phyloP scores from a whole-genome alignment of 192 early-diverging fungal species.

The Backusella liffmaniae region DNA sequence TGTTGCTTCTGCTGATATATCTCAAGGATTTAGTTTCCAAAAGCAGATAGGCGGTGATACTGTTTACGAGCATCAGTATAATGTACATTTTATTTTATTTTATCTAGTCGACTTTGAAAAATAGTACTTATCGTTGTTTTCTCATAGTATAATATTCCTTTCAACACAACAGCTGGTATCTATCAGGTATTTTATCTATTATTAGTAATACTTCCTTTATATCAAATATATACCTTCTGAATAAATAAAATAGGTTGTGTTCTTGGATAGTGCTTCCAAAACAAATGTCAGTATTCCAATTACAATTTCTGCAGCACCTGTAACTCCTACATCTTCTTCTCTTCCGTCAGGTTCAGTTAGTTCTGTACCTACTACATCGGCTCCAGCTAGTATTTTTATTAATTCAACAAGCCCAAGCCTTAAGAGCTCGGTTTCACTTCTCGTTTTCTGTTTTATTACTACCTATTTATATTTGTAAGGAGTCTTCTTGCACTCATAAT shows the following conservation, averaged over 20 bases:
- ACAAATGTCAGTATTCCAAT: slow-evolving; percentile 17
- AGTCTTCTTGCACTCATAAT: not conserved
- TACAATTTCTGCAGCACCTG: slow-evolving; percentile 4
- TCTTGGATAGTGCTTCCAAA: slow-evolving; percentile 8
- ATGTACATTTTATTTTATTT: slow-evolving; percentile 1
- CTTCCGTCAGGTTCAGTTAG: slow-evolving; percentile 51
- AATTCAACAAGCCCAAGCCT: not conserved
- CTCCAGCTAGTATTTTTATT: not conserved
- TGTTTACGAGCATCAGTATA: slow-evolving; percentile 20
- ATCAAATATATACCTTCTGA: not conserved
- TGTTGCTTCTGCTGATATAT: slow-evolving; percentile 19
- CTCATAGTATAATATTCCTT: slow-evolving; percentile 23
- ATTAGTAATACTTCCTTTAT: not conserved
- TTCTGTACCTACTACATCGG: slow-evolving; percentile 85
- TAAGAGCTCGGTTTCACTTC: not conserved
- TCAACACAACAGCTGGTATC: slow-evolving; percentile 8
- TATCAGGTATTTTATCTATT: slow-evolving; percentile 12
- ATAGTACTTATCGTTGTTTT: not conserved
- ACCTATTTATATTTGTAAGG: not conserved
- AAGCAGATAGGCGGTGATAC: not conserved
- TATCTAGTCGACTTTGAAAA: not conserved
- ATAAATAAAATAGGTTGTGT: slow-evolving; percentile 5
- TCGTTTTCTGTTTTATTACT: not conserved
- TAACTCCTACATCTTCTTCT: not conserved
- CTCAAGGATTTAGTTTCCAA: not conserved